These are phyloP conservation scores for Daldinia sp. DNA, from an alignment of 2,329 filamentous ascomycete genomes.

Conservation along the genomic window DNA sequence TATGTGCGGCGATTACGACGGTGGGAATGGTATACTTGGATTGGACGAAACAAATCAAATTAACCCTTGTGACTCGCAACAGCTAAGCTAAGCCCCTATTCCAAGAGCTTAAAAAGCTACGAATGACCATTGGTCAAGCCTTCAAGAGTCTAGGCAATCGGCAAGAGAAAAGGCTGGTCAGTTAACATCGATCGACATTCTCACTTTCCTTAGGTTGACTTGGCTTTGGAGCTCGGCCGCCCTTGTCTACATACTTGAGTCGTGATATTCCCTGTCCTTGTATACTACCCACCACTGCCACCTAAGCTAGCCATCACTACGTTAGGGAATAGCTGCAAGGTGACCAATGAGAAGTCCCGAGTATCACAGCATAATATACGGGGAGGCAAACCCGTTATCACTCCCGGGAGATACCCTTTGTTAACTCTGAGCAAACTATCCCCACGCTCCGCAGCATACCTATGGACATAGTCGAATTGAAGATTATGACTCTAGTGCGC, in stretches of 20 bases:
- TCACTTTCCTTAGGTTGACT: constrained; percentile 14
- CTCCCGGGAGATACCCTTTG: constrained; percentile 25
- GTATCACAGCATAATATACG: constrained; percentile 20
- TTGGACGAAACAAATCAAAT: constrained; percentile 5
- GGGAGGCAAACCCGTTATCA: constrained; percentile 32
- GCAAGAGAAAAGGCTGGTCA: constrained; percentile 4
- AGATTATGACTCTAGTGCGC: constrained; percentile 28
- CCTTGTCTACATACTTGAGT: constrained; percentile 14
- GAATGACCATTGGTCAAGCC: constrained; percentile 11
- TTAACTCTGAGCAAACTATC: constrained; percentile 7
- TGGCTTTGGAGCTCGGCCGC: constrained; percentile 20
- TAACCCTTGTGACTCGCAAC: constrained; percentile 15
- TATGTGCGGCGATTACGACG: constrained; percentile 17
- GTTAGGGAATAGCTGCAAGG: constrained; percentile 10
- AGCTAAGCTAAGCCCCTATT: constrained; percentile 9
- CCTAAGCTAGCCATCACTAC: constrained; percentile 8
- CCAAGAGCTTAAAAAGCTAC: constrained; percentile 10
- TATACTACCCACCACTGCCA: too few relatives aligned
- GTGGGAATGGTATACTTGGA: constrained; percentile 6
- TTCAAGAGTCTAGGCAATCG: constrained; percentile 4
- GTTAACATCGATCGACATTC: constrained; percentile 13
- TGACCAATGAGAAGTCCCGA: constrained; percentile 27
- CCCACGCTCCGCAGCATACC: constrained; percentile 8
- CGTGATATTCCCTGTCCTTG: constrained; percentile 21
- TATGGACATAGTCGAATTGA: not conserved